A percentile compares a stretch with the other conserved stretches of the same genome.
These are phyloP conservation scores for Trichomonascus vanleenenianus DNA, from an alignment of 805 yeast species.

Conservation along the genomic window DNA sequence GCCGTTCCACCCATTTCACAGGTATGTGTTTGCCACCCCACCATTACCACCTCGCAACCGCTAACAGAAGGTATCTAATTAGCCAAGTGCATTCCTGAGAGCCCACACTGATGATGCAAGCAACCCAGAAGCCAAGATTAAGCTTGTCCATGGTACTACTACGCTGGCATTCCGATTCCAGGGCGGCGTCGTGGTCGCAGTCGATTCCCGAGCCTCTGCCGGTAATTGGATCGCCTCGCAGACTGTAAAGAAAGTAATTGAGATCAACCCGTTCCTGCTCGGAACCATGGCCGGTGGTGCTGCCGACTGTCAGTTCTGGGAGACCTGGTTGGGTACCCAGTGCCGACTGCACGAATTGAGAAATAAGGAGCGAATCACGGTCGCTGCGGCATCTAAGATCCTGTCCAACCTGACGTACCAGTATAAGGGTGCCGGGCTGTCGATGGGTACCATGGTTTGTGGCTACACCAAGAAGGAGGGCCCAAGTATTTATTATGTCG, in stretches of 20 bases:
- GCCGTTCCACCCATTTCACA: slow-evolving; percentile 26
- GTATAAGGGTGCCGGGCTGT: slow-evolving; percentile 96
- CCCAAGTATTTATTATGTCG: slow-evolving; percentile 92
- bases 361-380: slow-evolving; percentile 90
- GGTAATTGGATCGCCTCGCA: slow-evolving; percentile 98
- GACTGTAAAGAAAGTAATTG: slow-evolving; percentile 94
- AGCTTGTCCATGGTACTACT: slow-evolving; percentile 98
- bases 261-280: slow-evolving; percentile 86
- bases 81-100: slow-evolving; percentile 86
- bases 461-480: slow-evolving; percentile 94
- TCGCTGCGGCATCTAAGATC: slow-evolving; percentile 94
- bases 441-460: slow-evolving; percentile 99
- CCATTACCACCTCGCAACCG: slow-evolving; percentile 2
- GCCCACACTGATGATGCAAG: slow-evolving; percentile 96
- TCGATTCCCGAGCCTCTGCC: slow-evolving; percentile 96
- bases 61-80: slow-evolving; percentile 19
- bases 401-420: slow-evolving; percentile 82
- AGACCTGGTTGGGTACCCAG: slow-evolving; percentile 96
- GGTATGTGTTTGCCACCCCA: slow-evolving; percentile 11
- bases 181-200: slow-evolving; percentile 92
- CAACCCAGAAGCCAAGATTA: slow-evolving; percentile 90
- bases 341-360: slow-evolving; percentile 91
- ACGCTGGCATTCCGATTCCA: slow-evolving; percentile 93
- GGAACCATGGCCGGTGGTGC: slow-evolving; percentile 99
- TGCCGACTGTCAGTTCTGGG: slow-evolving; percentile 99